Conservation (phyloP, 176 grass and related monocot species). For the Olyra latifolia region DNA sequence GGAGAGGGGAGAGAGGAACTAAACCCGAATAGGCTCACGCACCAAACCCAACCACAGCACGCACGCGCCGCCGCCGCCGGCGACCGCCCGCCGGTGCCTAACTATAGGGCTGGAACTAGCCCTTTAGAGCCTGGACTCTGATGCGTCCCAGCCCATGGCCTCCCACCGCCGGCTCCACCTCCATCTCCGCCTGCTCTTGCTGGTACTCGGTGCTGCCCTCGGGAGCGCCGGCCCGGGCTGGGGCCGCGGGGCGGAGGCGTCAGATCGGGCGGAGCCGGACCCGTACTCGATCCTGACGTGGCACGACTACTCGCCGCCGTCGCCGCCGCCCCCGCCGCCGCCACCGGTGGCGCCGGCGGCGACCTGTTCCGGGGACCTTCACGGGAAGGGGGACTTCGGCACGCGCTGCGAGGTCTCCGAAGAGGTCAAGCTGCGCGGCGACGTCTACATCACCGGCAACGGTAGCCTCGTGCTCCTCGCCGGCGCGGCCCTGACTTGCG, state of each 20-base stretch:
- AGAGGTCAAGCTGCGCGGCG: slow-evolving; percentile 51
- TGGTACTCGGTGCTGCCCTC: slow-evolving; percentile 33
- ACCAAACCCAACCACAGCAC: slow-evolving; percentile 45
- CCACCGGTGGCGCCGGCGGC: slow-evolving; percentile 59
- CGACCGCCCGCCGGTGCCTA: slow-evolving; percentile 13
- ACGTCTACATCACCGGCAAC: slow-evolving; percentile 73
- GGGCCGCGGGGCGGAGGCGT: slow-evolving; percentile 8
- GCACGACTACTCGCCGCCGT: slow-evolving; percentile 95
- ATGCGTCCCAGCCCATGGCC: slow-evolving; percentile 86
- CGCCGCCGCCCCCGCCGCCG: slow-evolving; percentile 74
- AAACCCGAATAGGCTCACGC: slow-evolving; percentile 47
- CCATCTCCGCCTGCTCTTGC: slow-evolving; percentile 39
- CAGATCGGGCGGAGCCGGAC: slow-evolving; percentile 48
- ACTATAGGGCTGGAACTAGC: not conserved
- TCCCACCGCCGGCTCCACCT: slow-evolving; percentile 45
- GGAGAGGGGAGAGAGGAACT: slow-evolving; percentile 17
- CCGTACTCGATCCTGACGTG: slow-evolving; percentile 90
- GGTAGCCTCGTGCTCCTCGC: slow-evolving; percentile 78
- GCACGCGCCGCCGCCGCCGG: slow-evolving; percentile 21
- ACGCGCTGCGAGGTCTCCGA: slow-evolving; percentile 73
- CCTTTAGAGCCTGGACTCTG: slow-evolving; percentile 42
- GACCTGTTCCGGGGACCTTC: slow-evolving; percentile 70
- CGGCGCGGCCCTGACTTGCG: slow-evolving; percentile 66
- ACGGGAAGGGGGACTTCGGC: slow-evolving; percentile 71
- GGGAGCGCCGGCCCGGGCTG: slow-evolving; percentile 43